A percentile compares a stretch with the other conserved stretches of the same genome.
Conservation (phyloP, 805 yeast species). For the Lipomyces chichibuensis region DNA sequence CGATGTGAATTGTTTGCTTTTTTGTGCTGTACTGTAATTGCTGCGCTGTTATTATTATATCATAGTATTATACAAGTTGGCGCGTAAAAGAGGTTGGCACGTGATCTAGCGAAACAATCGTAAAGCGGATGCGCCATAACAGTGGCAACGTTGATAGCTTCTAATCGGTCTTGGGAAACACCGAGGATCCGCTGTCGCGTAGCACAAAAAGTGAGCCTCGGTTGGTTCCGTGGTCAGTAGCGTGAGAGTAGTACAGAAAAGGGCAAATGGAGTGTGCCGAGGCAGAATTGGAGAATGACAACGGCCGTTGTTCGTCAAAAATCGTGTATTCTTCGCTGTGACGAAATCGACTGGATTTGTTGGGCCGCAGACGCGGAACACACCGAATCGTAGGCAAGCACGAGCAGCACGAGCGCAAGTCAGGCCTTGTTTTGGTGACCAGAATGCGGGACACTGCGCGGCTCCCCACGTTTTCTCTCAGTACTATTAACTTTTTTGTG, state of each 20-base stretch:
- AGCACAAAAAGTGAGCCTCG: no score
- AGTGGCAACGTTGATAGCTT: background rate
- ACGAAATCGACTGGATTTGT: background rate
- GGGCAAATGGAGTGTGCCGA: background rate
- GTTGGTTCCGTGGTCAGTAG: background rate
- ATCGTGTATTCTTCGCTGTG: background rate
- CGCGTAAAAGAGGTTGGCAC: background rate
- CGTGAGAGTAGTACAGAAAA: background rate
- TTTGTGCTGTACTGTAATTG: no score
- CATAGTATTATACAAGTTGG: no score
- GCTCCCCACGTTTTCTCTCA: background rate
- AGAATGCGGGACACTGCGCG: background rate
- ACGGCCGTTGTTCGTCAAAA: background rate
- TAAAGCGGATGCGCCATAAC: background rate
- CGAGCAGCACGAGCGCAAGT: background rate
- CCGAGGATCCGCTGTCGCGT: no score
- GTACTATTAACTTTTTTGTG: background rate
- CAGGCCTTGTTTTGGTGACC: background rate
- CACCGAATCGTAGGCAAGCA: background rate
- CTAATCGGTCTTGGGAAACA: no score
- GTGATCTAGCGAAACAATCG: background rate
- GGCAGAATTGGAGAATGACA: background rate
- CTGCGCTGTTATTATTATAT: no score
- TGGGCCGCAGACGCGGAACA: background rate
- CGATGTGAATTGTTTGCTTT: background rate